phyloP scores from a whole-genome alignment of 805 yeast genomes.

The Saturnispora bothae region DNA sequence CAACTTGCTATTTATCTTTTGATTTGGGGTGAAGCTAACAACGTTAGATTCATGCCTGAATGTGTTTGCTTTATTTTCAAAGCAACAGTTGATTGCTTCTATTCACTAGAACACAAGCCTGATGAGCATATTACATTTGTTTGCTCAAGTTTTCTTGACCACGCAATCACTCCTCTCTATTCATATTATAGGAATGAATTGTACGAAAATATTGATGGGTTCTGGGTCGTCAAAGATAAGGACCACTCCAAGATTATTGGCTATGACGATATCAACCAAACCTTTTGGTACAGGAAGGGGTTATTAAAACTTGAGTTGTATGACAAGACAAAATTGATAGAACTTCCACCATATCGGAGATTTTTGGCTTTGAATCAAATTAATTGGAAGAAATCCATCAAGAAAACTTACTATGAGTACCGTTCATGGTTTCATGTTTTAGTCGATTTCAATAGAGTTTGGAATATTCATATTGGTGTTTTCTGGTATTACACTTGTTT shows the following conservation, averaged over 20 bases:
- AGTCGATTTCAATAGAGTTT: slow-evolving; percentile 40
- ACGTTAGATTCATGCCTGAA: slow-evolving; percentile 80
- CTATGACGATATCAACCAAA: slow-evolving; percentile 44
- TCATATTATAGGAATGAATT: slow-evolving; percentile 46
- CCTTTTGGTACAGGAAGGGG: slow-evolving; percentile 38
- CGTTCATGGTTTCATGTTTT: slow-evolving; percentile 42
- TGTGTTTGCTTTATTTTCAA: slow-evolving; percentile 77
- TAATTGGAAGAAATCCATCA: slow-evolving; percentile 32
- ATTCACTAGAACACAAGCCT: slow-evolving; percentile 50
- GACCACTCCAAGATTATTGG: slow-evolving; percentile 57
- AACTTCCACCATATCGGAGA: slow-evolving; percentile 24
- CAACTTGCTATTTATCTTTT: slow-evolving; percentile 63
- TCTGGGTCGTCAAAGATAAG: slow-evolving; percentile 36
- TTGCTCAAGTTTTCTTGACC: slow-evolving; percentile 62
- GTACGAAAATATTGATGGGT: slow-evolving; percentile 35
- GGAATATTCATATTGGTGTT: slow-evolving; percentile 40
- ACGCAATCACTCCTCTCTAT: slow-evolving; percentile 71
- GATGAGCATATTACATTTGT: slow-evolving; percentile 37
- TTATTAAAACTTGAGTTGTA: slow-evolving; percentile 24
- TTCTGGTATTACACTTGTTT: slow-evolving; percentile 44
- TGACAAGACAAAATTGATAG: slow-evolving; percentile 22
- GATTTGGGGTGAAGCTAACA: slow-evolving; percentile 89
- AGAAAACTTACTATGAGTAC: slow-evolving; percentile 37
- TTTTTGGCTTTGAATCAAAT: slow-evolving; percentile 25
- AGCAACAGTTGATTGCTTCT: slow-evolving; percentile 62